Evolutionary conservation across 176 grass and related monocot genomes (phyloP).

Genomic region (Zoysia pacifica): DNA sequence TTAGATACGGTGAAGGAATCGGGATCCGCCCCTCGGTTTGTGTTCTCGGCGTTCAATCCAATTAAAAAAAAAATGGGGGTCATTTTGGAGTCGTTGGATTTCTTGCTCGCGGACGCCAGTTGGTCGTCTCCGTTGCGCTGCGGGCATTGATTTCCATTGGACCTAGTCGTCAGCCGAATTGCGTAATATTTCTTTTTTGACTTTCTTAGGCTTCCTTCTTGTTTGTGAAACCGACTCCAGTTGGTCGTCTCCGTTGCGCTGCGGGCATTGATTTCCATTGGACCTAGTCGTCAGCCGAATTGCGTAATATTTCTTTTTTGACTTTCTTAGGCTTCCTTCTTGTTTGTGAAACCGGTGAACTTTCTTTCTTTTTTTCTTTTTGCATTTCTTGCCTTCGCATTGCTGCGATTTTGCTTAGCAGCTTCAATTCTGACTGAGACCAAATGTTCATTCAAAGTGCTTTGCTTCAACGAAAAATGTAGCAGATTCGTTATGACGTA

Average conservation of each 20-base stretch:
- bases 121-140: slow-evolving; percentile 4
- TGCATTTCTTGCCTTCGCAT: neutral
- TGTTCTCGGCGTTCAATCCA: neutral
- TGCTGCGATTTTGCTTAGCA: neutral
- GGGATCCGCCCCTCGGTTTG: neutral
- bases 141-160: slow-evolving; percentile 26
- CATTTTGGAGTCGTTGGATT: slow-evolving; percentile 8
- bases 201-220: neutral
- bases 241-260: slow-evolving; percentile 18
- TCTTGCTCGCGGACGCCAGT: neutral
- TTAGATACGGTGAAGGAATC: neutral
- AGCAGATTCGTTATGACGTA: neutral
- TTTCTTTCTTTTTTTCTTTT: neutral
- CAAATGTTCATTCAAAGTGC: neutral
- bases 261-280: slow-evolving; percentile 19
- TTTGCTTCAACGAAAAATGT: neutral
- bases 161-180: slow-evolving; percentile 14
- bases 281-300: slow-evolving; percentile 22
- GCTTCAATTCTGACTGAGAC: neutral
- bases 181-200: neutral
- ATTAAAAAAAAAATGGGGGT: neutral
- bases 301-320: neutral
- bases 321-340: neutral
- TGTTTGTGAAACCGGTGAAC: neutral
- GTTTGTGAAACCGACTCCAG: neutral